These are phyloP conservation scores for Pelargonium cotyledonis DNA, from an alignment of 441 rosid genomes.

Conservation along the genomic window DNA sequence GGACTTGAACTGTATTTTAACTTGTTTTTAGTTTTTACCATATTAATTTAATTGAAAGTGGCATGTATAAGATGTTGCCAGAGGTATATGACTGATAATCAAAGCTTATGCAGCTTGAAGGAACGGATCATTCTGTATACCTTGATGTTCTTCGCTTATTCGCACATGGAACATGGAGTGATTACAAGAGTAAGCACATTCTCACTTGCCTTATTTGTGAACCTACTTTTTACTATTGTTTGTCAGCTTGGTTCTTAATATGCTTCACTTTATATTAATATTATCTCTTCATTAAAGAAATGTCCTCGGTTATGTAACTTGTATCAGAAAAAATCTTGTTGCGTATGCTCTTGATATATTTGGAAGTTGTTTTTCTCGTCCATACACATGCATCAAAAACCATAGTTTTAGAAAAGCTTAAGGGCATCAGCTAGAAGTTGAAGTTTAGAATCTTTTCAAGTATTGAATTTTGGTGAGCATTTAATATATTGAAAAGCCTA, in stretches of 20 bases:
- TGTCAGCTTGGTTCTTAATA: neutral
- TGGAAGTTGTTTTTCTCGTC: no score
- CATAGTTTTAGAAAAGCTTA: no score
- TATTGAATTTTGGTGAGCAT: no score
- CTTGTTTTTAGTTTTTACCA: no score
- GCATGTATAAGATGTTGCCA: neutral
- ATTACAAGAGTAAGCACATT: constrained; percentile 62
- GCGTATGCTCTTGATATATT: neutral
- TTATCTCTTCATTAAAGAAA: neutral
- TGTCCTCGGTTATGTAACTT: neutral
- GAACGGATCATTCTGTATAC: constrained; percentile 48
- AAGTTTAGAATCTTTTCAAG: no score
- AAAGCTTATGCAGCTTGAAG: constrained; percentile 62
- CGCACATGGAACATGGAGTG: constrained; percentile 92
- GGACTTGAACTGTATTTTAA: no score
- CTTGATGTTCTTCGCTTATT: constrained; percentile 67
- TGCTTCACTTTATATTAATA: neutral
- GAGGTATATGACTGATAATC: constrained; percentile 7
- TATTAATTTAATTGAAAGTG: neutral
- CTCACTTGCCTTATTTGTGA: neutral
- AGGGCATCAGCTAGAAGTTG: no score
- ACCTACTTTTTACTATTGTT: neutral
- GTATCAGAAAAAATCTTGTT: neutral
- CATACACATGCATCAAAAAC: no score
- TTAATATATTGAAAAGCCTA: no score